A percentile compares a stretch with the other conserved stretches of the same genome.
phyloP scores from a whole-genome alignment of 805 yeast genomes.

The Kodamaea leandrae region DNA sequence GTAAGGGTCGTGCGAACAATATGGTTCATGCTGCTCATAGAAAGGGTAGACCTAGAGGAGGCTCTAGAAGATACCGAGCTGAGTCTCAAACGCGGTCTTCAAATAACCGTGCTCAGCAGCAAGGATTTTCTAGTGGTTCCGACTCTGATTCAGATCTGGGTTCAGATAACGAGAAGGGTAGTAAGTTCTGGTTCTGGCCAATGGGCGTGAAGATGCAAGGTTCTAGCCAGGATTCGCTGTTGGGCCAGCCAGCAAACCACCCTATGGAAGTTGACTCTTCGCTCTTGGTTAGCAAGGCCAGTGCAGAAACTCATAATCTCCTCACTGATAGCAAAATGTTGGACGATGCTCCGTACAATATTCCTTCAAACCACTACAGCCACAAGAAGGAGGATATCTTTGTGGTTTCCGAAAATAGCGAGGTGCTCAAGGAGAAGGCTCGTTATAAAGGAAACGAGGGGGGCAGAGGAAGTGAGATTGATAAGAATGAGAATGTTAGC shows the following conservation, averaged over 20 bases:
- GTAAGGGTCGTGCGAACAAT: neutral
- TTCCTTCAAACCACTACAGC: neutral
- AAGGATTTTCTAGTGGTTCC: constrained; percentile 3
- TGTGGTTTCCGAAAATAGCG: neutral
- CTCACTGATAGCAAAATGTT: neutral
- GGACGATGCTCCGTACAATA: neutral
- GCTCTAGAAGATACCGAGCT: neutral
- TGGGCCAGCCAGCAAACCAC: no score
- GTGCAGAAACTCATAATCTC: neutral
- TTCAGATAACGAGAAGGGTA: constrained; percentile 3
- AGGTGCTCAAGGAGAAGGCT: neutral
- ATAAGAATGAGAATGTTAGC: no score
- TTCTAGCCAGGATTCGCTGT: no score
- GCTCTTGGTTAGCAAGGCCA: constrained; percentile 2
- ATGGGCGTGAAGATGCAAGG: neutral
- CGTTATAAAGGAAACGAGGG: neutral
- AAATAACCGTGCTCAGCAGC: neutral
- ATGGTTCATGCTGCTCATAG: neutral
- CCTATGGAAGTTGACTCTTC: neutral
- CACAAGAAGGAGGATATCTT: neutral
- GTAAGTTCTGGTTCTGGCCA: constrained; percentile 6
- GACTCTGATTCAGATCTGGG: neutral
- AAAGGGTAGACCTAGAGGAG: neutral
- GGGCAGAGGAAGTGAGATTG: no score
- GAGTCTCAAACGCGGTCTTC: neutral